phyloP scores from a whole-genome alignment of 2,329 filamentous ascomycete genomes.

The Orbilia oligospora region DNA sequence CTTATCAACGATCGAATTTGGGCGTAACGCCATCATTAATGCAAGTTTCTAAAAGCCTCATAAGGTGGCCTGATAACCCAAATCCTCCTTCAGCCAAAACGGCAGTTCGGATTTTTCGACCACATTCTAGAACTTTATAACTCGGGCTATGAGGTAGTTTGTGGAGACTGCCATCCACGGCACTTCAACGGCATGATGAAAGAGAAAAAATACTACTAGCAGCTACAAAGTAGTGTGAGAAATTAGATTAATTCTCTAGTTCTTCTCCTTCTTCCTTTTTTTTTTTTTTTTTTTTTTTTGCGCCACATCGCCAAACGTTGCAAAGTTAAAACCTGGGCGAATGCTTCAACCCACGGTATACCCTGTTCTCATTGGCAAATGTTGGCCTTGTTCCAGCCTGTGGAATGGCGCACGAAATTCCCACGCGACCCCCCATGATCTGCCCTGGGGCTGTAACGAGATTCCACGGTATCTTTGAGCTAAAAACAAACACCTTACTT shows the following conservation, averaged over 20 bases:
- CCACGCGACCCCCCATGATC: slow-evolving; percentile 60
- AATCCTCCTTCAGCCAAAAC: slow-evolving; percentile 14
- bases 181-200: slow-evolving; percentile 15
- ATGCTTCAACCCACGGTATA: slow-evolving; percentile 13
- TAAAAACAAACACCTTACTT: slow-evolving; percentile 2
- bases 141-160: not conserved
- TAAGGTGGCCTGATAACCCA: slow-evolving; percentile 22
- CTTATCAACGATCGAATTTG: not conserved
- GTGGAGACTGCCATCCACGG: not conserved
- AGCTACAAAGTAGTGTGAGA: no score
- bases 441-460: slow-evolving; percentile 2
- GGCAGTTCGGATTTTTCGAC: slow-evolving; percentile 20
- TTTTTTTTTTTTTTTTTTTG: no score
- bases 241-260: no score
- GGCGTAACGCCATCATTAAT: slow-evolving; percentile 18
- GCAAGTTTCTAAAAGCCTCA: slow-evolving; percentile 18
- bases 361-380: slow-evolving; percentile 13
- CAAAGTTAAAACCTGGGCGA: slow-evolving; percentile 7
- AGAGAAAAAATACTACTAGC: not conserved
- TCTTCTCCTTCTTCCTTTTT: no score
- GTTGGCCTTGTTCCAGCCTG: slow-evolving; percentile 13
- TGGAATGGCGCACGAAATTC: slow-evolving; percentile 56
- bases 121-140: slow-evolving; percentile 51
- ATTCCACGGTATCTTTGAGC: not conserved
- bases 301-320: slow-evolving; percentile 23